Percentiles rank a stretch among this genome's conserved stretches.
Conservation (phyloP, 129 eudicot genomes). For the Logfia minima region DNA sequence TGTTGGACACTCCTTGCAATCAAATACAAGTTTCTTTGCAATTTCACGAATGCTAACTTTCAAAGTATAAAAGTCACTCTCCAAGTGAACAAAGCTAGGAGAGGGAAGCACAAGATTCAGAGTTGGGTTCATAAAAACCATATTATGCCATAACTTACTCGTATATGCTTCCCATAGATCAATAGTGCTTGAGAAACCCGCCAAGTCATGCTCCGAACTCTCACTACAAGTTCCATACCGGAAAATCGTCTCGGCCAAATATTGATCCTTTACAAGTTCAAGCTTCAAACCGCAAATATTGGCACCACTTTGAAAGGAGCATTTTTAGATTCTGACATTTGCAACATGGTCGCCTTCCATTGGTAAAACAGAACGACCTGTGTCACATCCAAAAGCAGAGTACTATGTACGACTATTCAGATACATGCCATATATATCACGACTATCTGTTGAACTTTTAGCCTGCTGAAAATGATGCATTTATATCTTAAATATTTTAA, state of each 20-base stretch:
- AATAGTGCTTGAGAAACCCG: slow-evolving; percentile 47
- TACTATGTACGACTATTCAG: not conserved
- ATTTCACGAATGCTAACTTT: not conserved
- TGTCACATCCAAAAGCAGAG: slow-evolving; percentile 16
- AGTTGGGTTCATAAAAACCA: slow-evolving; percentile 36
- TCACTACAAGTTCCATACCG: not conserved
- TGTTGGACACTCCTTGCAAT: not conserved
- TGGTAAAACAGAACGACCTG: slow-evolving; percentile 78
- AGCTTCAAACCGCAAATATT: slow-evolving; percentile 33
- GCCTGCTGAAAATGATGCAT: not conserved
- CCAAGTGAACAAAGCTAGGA: not conserved
- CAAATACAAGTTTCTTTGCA: not conserved
- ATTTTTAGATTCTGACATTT: slow-evolving; percentile 25
- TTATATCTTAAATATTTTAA: not conserved
- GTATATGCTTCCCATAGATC: slow-evolving; percentile 69
- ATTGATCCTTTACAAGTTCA: slow-evolving; percentile 53
- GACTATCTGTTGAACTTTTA: not conserved
- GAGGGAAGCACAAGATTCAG: not conserved
- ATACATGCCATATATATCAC: not conserved
- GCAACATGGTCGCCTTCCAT: slow-evolving; percentile 51
- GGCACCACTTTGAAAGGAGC: slow-evolving; percentile 22
- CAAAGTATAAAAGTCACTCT: not conserved
- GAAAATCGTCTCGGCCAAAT: slow-evolving; percentile 38
- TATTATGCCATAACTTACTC: slow-evolving; percentile 42
- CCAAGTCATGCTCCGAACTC: slow-evolving; percentile 39